Conservation (phyloP, 129 eudicot species). For the Ambrosia artemisiifolia region DNA sequence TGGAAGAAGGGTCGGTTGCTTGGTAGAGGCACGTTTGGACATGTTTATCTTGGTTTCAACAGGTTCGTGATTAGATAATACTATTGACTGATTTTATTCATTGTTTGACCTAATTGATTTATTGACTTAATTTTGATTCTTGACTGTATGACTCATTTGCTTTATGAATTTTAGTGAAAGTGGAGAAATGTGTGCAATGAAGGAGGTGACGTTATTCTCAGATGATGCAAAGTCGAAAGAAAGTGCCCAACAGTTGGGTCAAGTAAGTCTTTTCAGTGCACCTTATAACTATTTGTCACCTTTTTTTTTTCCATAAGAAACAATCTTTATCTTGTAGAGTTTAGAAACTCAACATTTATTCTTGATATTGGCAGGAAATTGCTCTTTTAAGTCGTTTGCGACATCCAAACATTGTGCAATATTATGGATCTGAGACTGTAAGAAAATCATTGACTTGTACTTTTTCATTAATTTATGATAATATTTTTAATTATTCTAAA, state of each 20-base stretch:
- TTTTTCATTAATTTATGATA: neutral
- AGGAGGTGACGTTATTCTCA: conserved; percentile 56
- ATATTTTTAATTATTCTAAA: conserved; percentile 5
- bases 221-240: conserved; percentile 66
- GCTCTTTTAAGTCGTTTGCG: conserved; percentile 54
- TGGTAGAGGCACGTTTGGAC: conserved; percentile 74
- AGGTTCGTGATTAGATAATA: conserved; percentile 32
- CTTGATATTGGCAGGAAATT: conserved; percentile 47
- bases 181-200: conserved; percentile 78
- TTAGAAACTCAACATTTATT: neutral
- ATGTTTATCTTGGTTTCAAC: conserved; percentile 65
- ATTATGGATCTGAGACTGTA: conserved; percentile 57
- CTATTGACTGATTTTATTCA: neutral
- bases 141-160: neutral
- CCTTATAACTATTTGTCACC: neutral
- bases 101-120: neutral
- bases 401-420: conserved; percentile 69
- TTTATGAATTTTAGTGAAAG: conserved; percentile 41
- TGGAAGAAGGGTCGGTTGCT: conserved; percentile 72
- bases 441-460: conserved; percentile 4
- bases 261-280: conserved; percentile 40
- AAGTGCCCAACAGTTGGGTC: conserved; percentile 54
- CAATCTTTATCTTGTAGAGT: neutral
- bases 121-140: neutral
- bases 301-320: neutral